Conservation (phyloP, 495 filamentous ascomycete species). For the Aspergillus asperescens region DNA sequence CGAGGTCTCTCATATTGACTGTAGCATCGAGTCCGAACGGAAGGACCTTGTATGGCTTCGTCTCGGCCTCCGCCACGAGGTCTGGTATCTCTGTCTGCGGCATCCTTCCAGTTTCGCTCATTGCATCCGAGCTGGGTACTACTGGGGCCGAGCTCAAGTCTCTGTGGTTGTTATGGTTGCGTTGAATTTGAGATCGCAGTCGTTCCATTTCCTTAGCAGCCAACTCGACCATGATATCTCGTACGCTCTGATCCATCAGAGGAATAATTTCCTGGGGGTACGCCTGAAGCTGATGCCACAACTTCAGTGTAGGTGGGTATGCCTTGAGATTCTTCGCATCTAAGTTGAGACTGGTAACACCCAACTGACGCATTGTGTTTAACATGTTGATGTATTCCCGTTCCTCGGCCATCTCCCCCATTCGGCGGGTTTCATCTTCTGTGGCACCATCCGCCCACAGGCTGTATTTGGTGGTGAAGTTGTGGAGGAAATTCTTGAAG, state of each 20-base stretch:
- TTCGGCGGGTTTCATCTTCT: slow-evolving; percentile 61
- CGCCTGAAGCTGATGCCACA: slow-evolving; percentile 90
- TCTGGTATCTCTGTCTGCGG: slow-evolving; percentile 49
- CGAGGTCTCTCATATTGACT: slow-evolving; percentile 91
- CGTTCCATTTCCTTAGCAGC: slow-evolving; percentile 75
- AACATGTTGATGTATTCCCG: slow-evolving; percentile 82
- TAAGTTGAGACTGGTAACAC: slow-evolving; percentile 76
- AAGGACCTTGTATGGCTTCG: slow-evolving; percentile 75
- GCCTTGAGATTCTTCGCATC: slow-evolving; percentile 86
- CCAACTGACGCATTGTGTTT: slow-evolving; percentile 83
- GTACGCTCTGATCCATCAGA: slow-evolving; percentile 89
- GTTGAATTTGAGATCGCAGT: slow-evolving; percentile 54
- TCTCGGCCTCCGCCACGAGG: slow-evolving; percentile 59
- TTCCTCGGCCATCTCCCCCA: slow-evolving; percentile 54
- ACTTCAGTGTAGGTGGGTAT: slow-evolving; percentile 84
- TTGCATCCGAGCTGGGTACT: slow-evolving; percentile 68
- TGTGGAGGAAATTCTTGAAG: slow-evolving; percentile 86
- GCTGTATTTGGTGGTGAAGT: slow-evolving; percentile 88
- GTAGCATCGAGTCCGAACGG: slow-evolving; percentile 83
- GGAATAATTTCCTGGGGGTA: slow-evolving; percentile 96
- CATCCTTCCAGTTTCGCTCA: slow-evolving; percentile 34
- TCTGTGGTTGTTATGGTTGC: slow-evolving; percentile 36
- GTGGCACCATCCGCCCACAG: slow-evolving; percentile 81
- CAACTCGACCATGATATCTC: slow-evolving; percentile 89
- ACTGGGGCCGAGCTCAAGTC: slow-evolving; percentile 66